A percentile compares a stretch with the other conserved stretches of the same genome.
Evolutionary conservation across 2,329 filamentous ascomycete species (phyloP).

Genomic region (Sporothrix pseudoabietina): DNA sequence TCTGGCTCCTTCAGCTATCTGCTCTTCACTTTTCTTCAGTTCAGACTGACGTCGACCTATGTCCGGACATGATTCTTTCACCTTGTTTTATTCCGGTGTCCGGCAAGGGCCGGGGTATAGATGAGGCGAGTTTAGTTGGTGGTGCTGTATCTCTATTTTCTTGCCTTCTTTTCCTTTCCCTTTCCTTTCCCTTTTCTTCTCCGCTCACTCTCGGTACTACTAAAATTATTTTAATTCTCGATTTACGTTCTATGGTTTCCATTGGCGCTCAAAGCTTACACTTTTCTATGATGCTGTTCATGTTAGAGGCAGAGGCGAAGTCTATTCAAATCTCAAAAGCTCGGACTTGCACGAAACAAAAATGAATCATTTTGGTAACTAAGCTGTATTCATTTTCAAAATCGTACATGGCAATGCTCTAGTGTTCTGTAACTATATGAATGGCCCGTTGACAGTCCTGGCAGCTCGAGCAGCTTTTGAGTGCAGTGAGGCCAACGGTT

Average conservation of each 20-base stretch:
- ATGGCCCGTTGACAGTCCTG: not conserved
- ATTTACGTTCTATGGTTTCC: not conserved
- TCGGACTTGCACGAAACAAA: not conserved
- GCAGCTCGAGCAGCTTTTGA: not conserved
- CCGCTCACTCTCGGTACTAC: constrained; percentile 1
- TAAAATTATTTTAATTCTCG: not conserved
- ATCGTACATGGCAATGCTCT: not conserved
- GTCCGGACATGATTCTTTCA: not conserved
- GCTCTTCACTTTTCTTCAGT: not conserved
- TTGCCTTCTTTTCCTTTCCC: not conserved
- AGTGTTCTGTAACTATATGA: not conserved
- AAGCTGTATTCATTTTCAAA: no score
- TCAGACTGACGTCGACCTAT: no score
- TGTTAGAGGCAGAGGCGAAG: not conserved
- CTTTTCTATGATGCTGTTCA: not conserved
- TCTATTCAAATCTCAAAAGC: not conserved
- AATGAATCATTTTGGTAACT: not conserved
- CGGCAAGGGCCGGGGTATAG: not conserved
- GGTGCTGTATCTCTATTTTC: not conserved
- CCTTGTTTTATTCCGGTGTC: not conserved
- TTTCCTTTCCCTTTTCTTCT: not conserved
- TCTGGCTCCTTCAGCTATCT: not conserved
- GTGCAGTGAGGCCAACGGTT: not conserved
- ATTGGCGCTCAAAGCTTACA: not conserved
- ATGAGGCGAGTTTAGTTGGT: not conserved